Evolutionary conservation across 2,329 filamentous ascomycete species (phyloP).

Genomic region (Phialocephala sp.): DNA sequence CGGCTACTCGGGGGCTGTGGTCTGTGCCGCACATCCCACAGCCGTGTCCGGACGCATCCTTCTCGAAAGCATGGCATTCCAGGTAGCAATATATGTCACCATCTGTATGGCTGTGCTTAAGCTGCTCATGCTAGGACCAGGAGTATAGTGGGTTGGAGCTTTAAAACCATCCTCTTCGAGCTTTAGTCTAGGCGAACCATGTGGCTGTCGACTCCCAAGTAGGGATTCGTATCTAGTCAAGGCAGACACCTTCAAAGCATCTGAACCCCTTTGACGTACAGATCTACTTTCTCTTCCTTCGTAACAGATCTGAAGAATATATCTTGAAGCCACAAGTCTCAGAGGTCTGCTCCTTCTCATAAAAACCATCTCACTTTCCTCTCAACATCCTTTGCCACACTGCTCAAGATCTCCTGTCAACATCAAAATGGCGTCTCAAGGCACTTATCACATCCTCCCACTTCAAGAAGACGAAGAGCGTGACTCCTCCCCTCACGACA

Average conservation of each 20-base stretch:
- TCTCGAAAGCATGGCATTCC: background rate
- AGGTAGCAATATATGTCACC: background rate
- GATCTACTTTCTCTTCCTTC: background rate
- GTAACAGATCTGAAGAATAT: background rate
- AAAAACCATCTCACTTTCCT: background rate
- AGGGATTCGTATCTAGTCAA: background rate
- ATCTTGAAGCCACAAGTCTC: background rate
- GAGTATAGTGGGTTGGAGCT: background rate
- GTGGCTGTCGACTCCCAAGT: slow-evolving; percentile 1
- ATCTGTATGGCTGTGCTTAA: slow-evolving; percentile 5
- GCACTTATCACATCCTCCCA: background rate
- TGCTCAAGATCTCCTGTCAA: background rate
- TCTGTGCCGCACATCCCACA: slow-evolving; percentile 8
- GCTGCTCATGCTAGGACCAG: background rate
- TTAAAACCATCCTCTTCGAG: background rate
- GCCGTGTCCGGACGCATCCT: slow-evolving; percentile 2
- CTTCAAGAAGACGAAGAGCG: slow-evolving; percentile 16
- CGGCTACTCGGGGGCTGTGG: background rate
- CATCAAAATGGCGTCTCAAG: slow-evolving; percentile 3
- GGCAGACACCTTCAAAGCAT: background rate
- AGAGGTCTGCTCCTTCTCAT: background rate
- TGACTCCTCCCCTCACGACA: slow-evolving; percentile 11
- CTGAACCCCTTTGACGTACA: background rate
- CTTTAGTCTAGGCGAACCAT: background rate
- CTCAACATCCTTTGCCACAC: no score